phyloP scores from a whole-genome alignment of 148 eudicot species.

The Rhododendron ovatum region DNA sequence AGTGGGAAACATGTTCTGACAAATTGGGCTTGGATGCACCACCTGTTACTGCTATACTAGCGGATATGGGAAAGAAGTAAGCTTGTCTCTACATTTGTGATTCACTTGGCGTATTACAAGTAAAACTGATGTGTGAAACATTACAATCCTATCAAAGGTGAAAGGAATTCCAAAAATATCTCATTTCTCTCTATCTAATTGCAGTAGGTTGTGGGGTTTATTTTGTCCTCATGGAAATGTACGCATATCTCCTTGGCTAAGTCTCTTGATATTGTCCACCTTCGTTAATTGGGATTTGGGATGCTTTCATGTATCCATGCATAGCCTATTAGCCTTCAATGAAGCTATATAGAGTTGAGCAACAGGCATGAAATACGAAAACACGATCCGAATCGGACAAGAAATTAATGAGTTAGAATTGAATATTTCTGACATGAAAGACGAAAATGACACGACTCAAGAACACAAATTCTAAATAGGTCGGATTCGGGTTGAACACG shows the following conservation, averaged over 20 bases:
- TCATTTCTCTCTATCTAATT: neutral
- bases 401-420: too few species aligned
- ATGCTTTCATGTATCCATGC: neutral
- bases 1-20: too few species aligned
- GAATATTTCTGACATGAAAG: too few species aligned
- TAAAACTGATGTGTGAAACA: neutral
- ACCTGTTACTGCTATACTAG: too few species aligned
- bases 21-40: too few species aligned
- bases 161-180: neutral
- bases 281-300: neutral
- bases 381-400: too few species aligned
- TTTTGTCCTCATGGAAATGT: neutral
- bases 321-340: neutral
- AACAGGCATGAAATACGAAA: too few species aligned
- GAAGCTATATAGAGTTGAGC: neutral
- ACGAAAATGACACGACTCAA: too few species aligned
- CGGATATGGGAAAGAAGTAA: too few species aligned
- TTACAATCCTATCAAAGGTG: neutral
- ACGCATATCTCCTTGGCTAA: neutral
- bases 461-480: too few species aligned
- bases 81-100: neutral
- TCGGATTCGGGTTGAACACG: too few species aligned
- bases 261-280: neutral
- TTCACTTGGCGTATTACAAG: neutral
- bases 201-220: neutral